phyloP scores from a whole-genome alignment of 2,329 filamentous ascomycete genomes.

The Clarireedia hainanense region DNA sequence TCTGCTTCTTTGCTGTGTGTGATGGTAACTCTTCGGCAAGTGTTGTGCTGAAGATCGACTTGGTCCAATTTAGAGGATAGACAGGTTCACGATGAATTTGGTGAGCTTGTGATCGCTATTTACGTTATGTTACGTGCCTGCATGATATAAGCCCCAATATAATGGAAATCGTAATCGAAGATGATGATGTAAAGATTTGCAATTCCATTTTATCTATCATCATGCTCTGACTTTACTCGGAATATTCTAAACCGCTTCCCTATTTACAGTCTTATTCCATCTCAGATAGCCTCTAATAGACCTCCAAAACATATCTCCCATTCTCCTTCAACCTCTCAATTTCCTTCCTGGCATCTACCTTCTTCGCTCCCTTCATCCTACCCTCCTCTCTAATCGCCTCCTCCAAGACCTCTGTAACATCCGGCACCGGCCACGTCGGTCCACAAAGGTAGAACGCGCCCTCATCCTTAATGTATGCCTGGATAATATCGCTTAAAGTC shows the following conservation, averaged over 20 bases:
- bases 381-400: conserved; percentile 80
- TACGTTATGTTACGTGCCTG: too few species aligned
- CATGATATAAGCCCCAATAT: too few species aligned
- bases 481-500: conserved; percentile 70
- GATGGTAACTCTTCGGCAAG: too few species aligned
- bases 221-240: neutral
- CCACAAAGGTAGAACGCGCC: conserved; percentile 96
- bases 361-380: conserved; percentile 56
- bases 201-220: neutral
- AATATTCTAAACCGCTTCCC: neutral
- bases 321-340: conserved; percentile 98
- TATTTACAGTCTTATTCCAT: neutral
- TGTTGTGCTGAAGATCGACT: too few species aligned
- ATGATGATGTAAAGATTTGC: neutral
- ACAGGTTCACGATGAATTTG: too few species aligned
- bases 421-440: conserved; percentile 95
- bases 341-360: conserved; percentile 79
- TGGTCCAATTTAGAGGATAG: too few species aligned
- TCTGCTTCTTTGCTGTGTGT: too few species aligned
- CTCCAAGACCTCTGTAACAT: conserved; percentile 88
- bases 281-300: conserved; percentile 53
- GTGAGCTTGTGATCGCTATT: too few species aligned
- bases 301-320: conserved; percentile 88
- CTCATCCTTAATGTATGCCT: conserved; percentile 80
- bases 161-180: too few species aligned